Conservation (phyloP, 805 yeast genomes). For the Hanseniaspora guilliermondii region DNA sequence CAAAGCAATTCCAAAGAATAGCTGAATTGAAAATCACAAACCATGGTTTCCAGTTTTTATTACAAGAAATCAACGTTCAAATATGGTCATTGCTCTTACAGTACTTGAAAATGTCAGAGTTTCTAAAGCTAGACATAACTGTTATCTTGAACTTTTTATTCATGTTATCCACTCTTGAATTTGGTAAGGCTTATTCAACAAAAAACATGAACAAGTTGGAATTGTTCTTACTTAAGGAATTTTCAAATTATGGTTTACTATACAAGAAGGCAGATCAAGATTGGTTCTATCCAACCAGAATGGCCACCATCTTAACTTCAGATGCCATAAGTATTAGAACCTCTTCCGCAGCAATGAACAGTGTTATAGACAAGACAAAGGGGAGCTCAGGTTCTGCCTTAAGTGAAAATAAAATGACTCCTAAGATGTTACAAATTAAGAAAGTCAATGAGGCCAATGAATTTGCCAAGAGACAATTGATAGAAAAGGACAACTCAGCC, state of each 20-base stretch:
- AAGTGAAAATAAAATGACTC: constrained; percentile 14
- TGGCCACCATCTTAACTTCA: constrained; percentile 81
- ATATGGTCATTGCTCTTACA: constrained; percentile 86
- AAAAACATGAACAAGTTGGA: constrained; percentile 68
- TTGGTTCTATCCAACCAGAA: constrained; percentile 76
- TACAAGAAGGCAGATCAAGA: constrained; percentile 49
- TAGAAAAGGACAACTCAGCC: constrained; percentile 17
- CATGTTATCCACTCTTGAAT: constrained; percentile 81
- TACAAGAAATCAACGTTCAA: constrained; percentile 88
- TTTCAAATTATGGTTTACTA: constrained; percentile 82
- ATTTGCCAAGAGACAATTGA: constrained; percentile 14
- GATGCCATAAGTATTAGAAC: constrained; percentile 61
- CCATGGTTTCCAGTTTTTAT: constrained; percentile 81
- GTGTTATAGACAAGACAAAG: constrained; percentile 36
- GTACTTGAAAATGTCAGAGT: constrained; percentile 73
- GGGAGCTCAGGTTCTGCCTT: constrained; percentile 14
- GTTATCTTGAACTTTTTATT: constrained; percentile 89
- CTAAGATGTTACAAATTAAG: constrained; percentile 11
- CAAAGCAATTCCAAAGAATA: constrained; percentile 2
- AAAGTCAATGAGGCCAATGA: constrained; percentile 15
- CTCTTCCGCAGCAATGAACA: constrained; percentile 65
- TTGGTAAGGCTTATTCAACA: constrained; percentile 75
- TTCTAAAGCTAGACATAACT: constrained; percentile 83
- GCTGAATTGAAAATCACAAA: constrained; percentile 60
- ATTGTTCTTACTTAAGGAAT: constrained; percentile 71